Evolutionary conservation across 768 basidiomycete genomes (phyloP), one percentile per base, ranked within the genome.

Genomic region (Daedaleopsis sinensis): DNA sequence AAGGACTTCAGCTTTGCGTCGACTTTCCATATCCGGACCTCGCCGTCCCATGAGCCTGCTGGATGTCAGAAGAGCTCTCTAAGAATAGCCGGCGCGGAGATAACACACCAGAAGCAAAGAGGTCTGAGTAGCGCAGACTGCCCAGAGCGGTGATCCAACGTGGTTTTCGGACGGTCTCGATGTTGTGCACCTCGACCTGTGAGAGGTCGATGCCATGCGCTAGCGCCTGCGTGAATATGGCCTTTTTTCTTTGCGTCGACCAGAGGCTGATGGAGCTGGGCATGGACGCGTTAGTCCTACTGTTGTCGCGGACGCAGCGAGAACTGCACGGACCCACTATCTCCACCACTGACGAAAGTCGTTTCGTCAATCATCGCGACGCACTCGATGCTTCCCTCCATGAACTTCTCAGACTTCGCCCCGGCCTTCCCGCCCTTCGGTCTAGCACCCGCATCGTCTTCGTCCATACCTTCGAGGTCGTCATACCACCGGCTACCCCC

Each of bases 331-430:
- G 73, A 95, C 95, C 96, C 97, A 70, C 92, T 96, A 73, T 99
- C 96, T 5, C 97, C 97, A 1, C 96, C 96, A 64, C 88, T 96
- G 39, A 98, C 76, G 72, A 98, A 96, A 7, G 89, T 93, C 37
- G 84, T 84, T 76, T 98, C 96, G 73, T 99, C 97, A 56, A 99
- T 81, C 95, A 98, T 95, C 15, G 91, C 88, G 16, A 96, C 89
- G 65, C 88, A 90, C 58, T 98, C 96, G 53, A 98, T 79, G 68
- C 92, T 94, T 0, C 95, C 96, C 72, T 98, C 97, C 10, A 94
- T 78, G 67, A 89, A 96, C 62, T 72, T 74, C 58, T 75, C 81
- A 43, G 79, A 77, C 54, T 68, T 68, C 64, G 57, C 68, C 70
- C 63, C 52, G 9, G 19, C 76, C 47, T 77, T 49, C 74, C 76